Evolutionary conservation across 2,329 filamentous ascomycete species (phyloP).

Genomic region (Neofusicoccum sp.): DNA sequence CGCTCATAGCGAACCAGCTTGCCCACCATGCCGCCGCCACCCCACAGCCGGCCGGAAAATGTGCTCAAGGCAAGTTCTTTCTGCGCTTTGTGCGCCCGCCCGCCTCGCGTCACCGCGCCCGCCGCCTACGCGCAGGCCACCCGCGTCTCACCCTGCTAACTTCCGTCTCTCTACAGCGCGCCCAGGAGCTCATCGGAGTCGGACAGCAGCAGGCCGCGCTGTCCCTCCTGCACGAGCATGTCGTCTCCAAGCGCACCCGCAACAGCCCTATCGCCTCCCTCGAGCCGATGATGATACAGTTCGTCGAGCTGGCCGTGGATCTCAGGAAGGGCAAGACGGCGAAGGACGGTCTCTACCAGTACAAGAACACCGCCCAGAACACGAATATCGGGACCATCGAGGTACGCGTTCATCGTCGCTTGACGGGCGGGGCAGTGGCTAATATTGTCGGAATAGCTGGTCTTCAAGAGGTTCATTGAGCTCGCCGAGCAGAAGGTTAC

Average conservation of each 20-base stretch:
- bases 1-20: conserved; percentile 23
- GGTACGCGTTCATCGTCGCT: conserved; percentile 49
- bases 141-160: conserved; percentile 16
- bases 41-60: conserved; percentile 98
- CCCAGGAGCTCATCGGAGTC: conserved; percentile 97
- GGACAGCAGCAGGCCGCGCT: conserved; percentile 89
- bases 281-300: conserved; percentile 97
- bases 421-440: conserved; percentile 2
- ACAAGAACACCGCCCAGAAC: conserved; percentile 99
- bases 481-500: conserved; percentile 95
- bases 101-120: conserved; percentile 24
- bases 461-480: conserved; percentile 97
- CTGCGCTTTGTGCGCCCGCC: conserved; percentile 17
- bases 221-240: conserved; percentile 96
- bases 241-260: conserved; percentile 95
- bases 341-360: conserved; percentile 98
- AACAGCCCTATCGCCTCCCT: conserved; percentile 95
- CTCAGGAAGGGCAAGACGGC: conserved; percentile 97
- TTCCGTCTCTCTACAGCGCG: conserved; percentile 55
- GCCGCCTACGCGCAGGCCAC: background rate
- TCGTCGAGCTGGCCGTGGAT: conserved; percentile 95
- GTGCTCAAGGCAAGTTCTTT: conserved; percentile 67
- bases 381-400: conserved; percentile 98
- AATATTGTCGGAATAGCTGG: conserved; percentile 49
- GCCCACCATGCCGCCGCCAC: conserved; percentile 81